phyloP scores from a whole-genome alignment of 2,329 filamentous ascomycete genomes.

The Bipolaris cookei region DNA sequence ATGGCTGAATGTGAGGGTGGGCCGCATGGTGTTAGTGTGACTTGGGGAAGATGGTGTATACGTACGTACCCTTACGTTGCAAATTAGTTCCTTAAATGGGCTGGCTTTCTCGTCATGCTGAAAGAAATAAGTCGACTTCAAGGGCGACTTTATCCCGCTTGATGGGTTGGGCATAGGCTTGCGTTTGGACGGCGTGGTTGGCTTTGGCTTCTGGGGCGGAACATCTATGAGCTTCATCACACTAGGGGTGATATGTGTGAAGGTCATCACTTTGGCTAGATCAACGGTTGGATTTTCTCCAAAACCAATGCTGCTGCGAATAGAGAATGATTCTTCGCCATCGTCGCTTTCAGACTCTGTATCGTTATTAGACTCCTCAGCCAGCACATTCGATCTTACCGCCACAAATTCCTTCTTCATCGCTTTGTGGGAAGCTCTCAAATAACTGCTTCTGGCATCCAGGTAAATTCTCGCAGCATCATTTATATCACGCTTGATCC shows the following conservation, averaged over 20 bases:
- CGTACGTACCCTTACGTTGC: slow-evolving; percentile 9
- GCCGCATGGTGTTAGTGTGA: slow-evolving; percentile 4
- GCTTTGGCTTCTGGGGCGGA: slow-evolving; percentile 19
- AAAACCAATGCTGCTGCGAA: slow-evolving; percentile 26
- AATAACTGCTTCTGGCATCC: slow-evolving; percentile 13
- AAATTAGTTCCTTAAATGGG: slow-evolving; percentile 5
- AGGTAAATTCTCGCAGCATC: slow-evolving; percentile 17
- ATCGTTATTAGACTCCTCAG: background rate
- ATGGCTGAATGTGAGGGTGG: background rate
- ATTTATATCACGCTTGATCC: background rate
- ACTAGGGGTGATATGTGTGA: slow-evolving; percentile 22
- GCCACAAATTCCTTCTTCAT: slow-evolving; percentile 17
- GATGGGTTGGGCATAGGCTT: background rate
- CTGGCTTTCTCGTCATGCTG: slow-evolving; percentile 6
- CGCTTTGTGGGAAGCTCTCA: slow-evolving; percentile 20
- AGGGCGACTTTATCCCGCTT: background rate
- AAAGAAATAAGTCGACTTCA: slow-evolving; percentile 2
- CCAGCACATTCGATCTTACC: background rate
- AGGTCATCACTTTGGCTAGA: slow-evolving; percentile 17
- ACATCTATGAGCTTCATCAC: slow-evolving; percentile 34
- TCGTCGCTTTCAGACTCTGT: slow-evolving; percentile 11
- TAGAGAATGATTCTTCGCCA: slow-evolving; percentile 17
- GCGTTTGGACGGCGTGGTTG: background rate
- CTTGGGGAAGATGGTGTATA: background rate
- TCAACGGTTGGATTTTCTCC: slow-evolving; percentile 30